Conservation (phyloP, 257 asterid genomes). For the Solanum tacnaense region DNA sequence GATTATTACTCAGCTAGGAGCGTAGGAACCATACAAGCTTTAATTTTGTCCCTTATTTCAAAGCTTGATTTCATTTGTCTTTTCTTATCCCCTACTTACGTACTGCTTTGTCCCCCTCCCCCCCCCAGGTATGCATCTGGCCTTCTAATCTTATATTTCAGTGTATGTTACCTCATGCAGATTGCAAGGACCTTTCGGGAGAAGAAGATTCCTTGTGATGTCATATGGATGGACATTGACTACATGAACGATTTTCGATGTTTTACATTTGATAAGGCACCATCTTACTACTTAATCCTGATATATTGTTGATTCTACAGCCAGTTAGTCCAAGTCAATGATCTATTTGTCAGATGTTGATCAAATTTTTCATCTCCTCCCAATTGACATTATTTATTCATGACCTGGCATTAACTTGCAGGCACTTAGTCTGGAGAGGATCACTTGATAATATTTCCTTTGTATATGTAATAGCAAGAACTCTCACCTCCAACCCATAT, state of each 20-base stretch:
- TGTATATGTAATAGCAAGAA: not conserved
- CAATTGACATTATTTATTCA: not conserved
- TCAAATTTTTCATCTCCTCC: not conserved
- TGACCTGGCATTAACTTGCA: not conserved
- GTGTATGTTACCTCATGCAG: constrained; percentile 26
- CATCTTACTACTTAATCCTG: not conserved
- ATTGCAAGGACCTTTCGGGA: constrained; percentile 78
- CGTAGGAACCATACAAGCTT: not conserved
- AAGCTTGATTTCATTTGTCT: not conserved
- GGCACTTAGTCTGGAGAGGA: not conserved
- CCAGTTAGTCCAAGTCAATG: not conserved
- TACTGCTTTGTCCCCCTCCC: not conserved
- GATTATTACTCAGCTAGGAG: not conserved
- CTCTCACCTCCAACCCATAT: not conserved
- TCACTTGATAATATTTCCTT: not conserved
- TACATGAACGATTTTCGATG: constrained; percentile 97
- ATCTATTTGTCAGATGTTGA: not conserved
- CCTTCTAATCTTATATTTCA: not conserved
- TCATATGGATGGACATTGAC: constrained; percentile 99
- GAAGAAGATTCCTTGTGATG: constrained; percentile 91
- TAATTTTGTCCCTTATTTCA: not conserved
- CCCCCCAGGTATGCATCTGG: not conserved
- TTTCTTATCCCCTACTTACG: not conserved
- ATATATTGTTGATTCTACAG: not conserved
- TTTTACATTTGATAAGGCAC: constrained; percentile 82